Conservation (phyloP, 306 rosid genomes). For the Quillaja saponaria region DNA sequence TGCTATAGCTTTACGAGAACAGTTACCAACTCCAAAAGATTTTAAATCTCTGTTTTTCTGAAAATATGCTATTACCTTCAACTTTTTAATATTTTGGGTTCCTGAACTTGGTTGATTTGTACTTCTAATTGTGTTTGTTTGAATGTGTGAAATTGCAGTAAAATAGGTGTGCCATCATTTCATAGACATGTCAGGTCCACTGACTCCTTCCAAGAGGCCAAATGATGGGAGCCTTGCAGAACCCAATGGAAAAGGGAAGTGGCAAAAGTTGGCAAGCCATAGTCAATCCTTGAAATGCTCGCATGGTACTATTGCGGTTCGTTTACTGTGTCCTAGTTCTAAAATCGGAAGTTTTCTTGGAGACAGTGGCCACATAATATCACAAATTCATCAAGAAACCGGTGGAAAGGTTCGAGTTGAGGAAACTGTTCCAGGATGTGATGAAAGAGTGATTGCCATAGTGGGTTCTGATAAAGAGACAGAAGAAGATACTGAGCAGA, state of each 20-base stretch:
- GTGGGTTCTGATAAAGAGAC: slow-evolving; percentile 52
- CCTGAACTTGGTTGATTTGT: neutral
- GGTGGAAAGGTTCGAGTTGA: slow-evolving; percentile 67
- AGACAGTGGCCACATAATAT: slow-evolving; percentile 56
- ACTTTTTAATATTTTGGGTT: neutral
- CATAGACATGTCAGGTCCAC: slow-evolving; percentile 50
- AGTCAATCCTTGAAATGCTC: slow-evolving; percentile 35
- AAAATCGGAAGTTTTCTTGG: slow-evolving; percentile 61
- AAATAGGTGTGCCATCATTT: slow-evolving; percentile 24
- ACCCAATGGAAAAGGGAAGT: slow-evolving; percentile 61
- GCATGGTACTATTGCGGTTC: slow-evolving; percentile 47
- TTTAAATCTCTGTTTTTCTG: neutral
- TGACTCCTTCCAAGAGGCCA: slow-evolving; percentile 74
- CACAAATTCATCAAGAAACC: slow-evolving; percentile 63
- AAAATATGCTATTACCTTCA: neutral
- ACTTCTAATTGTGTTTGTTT: neutral
- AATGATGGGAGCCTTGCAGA: slow-evolving; percentile 45
- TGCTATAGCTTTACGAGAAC: neutral
- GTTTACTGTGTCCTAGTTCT: slow-evolving; percentile 63
- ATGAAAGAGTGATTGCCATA: slow-evolving; percentile 69
- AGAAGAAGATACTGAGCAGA: slow-evolving; percentile 43
- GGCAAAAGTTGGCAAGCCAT: slow-evolving; percentile 48
- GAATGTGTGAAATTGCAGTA: slow-evolving; percentile 13
- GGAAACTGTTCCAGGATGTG: slow-evolving; percentile 68
- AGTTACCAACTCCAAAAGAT: neutral